Base-by-base conservation (phyloP, 768 basidiomycete genomes). In the Lactarius sanguifluus region DNA sequence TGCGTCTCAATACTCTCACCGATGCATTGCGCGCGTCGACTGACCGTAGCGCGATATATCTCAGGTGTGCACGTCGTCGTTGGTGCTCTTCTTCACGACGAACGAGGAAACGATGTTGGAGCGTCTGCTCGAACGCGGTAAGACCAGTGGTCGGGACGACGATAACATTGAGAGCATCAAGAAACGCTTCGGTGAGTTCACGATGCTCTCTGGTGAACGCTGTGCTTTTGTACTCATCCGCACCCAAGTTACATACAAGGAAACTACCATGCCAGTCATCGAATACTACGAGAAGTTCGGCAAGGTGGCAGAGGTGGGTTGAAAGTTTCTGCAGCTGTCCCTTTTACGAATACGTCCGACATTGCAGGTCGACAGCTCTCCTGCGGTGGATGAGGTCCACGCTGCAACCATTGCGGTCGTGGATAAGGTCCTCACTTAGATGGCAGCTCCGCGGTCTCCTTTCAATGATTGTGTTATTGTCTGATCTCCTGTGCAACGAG, bases 91-190 rank as follows among this genome's bases (percentile, higher is more conserved):
- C 82, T 94, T 91, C 78, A 82, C 85, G 9, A 95, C 94, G 10
- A 88, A 91, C 16, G 90, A 98, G 74, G 85, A 92, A 57, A 88
- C 94, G 69, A 92, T 98, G 89, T 82, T 90, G 34, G 77, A 82
- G 69, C 91, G 97, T 61, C 81, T 99, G 65, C 81, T 96, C 60
- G 90, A 95, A 76, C 87, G 97, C 28, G 90, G 89, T 30, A 90
- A 98, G 82, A 98, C 96, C 0, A 93, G 91, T 63, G 96, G 97
- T 18, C 83, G 97, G 16, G 96, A 94, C 73, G 97, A 99, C 72
- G 97, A 99, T 75, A 99, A 99, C 74, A 81, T 80, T 15, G 94
- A 96, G 76, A 94, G 88, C 75, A 96, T 99, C 78, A 90, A 85
- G 79, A 99, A 98, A 78, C 91, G 97, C n/a, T 98, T 98, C 81